Evolutionary conservation across 2,329 filamentous ascomycete species (phyloP).

Genomic region (Aspergillus flavus): DNA sequence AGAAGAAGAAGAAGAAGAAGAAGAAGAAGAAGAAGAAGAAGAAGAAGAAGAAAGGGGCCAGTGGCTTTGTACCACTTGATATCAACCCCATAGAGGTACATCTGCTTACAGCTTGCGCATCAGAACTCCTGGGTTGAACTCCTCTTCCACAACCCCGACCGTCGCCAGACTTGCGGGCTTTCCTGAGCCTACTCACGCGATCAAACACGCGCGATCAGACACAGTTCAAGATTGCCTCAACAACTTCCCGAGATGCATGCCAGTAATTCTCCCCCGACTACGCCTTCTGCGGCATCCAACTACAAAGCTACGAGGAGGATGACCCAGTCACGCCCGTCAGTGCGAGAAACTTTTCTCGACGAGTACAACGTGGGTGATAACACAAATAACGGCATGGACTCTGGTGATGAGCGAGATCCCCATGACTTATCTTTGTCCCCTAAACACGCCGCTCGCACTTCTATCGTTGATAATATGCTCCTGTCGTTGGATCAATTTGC

Average conservation of each 20-base stretch:
- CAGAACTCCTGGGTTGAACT: neutral
- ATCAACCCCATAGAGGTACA: neutral
- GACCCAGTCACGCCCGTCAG: constrained; percentile 34
- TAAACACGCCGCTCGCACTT: constrained; percentile 78
- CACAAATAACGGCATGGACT: constrained; percentile 36
- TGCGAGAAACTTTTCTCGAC: constrained; percentile 46
- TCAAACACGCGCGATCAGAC: constrained; percentile 11
- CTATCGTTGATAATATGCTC: constrained; percentile 93
- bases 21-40: neutral
- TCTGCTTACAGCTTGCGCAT: neutral
- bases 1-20: neutral
- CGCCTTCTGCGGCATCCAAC: constrained; percentile 40
- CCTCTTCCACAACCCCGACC: neutral
- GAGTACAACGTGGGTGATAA: constrained; percentile 36
- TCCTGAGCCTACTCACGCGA: constrained; percentile 17
- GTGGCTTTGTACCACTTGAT: neutral
- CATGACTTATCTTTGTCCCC: constrained; percentile 85
- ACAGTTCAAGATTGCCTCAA: constrained; percentile 32
- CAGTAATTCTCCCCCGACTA: constrained; percentile 42
- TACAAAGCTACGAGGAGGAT: constrained; percentile 33
- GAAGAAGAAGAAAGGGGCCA: neutral
- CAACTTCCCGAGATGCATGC: constrained; percentile 28
- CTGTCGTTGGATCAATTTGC: constrained; percentile 86
- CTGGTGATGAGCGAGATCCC: constrained; percentile 44
- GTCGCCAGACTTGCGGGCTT: neutral